A percentile compares a stretch with the other conserved stretches of the same genome.
These are phyloP conservation scores for Pseudocercospora cruenta DNA, from an alignment of 2,329 filamentous ascomycete genomes.

Conservation along the genomic window DNA sequence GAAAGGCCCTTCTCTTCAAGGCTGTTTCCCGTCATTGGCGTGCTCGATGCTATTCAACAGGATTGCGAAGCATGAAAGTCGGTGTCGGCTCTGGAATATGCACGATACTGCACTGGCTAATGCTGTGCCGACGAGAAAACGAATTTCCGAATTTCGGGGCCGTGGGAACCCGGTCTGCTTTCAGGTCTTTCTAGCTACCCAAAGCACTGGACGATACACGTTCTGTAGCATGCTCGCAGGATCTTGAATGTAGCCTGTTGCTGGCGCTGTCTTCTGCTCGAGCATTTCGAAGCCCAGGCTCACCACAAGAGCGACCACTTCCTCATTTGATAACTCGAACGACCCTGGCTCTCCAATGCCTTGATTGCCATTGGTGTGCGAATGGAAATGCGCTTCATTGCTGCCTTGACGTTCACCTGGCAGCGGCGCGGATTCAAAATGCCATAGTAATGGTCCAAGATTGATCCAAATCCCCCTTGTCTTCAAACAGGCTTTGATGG, in stretches of 20 bases:
- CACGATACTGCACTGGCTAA: neutral
- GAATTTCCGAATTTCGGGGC: neutral
- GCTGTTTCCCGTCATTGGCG: neutral
- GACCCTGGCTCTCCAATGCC: slow-evolving; percentile 82
- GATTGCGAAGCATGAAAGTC: neutral
- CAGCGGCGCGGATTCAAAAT: slow-evolving; percentile 77
- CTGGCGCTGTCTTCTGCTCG: slow-evolving; percentile 53
- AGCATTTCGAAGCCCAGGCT: slow-evolving; percentile 73
- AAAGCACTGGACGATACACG: slow-evolving; percentile 77
- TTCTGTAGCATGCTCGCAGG: slow-evolving; percentile 82
- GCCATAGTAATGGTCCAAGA: slow-evolving; percentile 89
- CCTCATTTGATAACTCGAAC: slow-evolving; percentile 87
- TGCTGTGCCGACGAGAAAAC: neutral
- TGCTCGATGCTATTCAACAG: neutral
- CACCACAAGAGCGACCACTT: slow-evolving; percentile 76
- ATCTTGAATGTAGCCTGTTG: slow-evolving; percentile 87
- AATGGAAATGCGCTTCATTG: slow-evolving; percentile 1
- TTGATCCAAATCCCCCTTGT: slow-evolving; percentile 84
- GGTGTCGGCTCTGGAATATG: neutral
- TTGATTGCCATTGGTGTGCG: slow-evolving; percentile 19
- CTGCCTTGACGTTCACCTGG: slow-evolving; percentile 53
- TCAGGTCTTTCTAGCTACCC: slow-evolving; percentile 76
- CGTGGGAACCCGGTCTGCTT: neutral
- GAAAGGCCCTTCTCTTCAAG: neutral
- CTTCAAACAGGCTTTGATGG: slow-evolving; percentile 76